Conservation (phyloP, 2,329 filamentous ascomycete genomes). For the Ceratocystis cacaofunesta region DNA sequence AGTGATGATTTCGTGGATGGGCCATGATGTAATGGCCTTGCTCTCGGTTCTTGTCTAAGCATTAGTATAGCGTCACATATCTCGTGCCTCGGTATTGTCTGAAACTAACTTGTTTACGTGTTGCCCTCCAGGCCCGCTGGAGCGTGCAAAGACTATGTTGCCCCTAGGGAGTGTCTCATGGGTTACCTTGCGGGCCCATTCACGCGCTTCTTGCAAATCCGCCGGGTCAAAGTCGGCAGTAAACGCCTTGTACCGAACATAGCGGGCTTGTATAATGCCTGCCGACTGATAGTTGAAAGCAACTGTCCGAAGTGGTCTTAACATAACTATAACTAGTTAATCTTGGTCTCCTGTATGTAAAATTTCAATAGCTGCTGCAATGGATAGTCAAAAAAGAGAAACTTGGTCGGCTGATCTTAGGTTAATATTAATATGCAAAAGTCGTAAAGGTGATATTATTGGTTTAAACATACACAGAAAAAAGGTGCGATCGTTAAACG, state of each 20-base stretch:
- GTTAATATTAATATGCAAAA: neutral
- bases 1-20: conserved; percentile 32
- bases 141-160: conserved; percentile 40
- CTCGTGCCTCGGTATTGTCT: neutral
- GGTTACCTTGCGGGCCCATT: conserved; percentile 35
- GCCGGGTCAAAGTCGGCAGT: conserved; percentile 36
- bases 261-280: conserved; percentile 22
- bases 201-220: conserved; percentile 35
- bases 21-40: conserved; percentile 41
- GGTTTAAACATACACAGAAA: too few species aligned
- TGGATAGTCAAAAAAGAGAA: neutral
- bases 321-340: conserved; percentile 5
- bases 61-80: neutral
- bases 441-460: neutral
- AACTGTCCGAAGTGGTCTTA: neutral
- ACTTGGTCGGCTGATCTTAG: neutral
- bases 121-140: conserved; percentile 45
- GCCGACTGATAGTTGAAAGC: conserved; percentile 19
- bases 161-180: conserved; percentile 34
- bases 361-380: neutral
- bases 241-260: conserved; percentile 32
- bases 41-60: conserved; percentile 37
- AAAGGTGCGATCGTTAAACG: too few species aligned
- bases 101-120: conserved; percentile 45
- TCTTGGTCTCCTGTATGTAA: neutral